Base-by-base conservation (phyloP, 2,329 filamentous ascomycete genomes). In the Scytalidium lignicola region DNA sequence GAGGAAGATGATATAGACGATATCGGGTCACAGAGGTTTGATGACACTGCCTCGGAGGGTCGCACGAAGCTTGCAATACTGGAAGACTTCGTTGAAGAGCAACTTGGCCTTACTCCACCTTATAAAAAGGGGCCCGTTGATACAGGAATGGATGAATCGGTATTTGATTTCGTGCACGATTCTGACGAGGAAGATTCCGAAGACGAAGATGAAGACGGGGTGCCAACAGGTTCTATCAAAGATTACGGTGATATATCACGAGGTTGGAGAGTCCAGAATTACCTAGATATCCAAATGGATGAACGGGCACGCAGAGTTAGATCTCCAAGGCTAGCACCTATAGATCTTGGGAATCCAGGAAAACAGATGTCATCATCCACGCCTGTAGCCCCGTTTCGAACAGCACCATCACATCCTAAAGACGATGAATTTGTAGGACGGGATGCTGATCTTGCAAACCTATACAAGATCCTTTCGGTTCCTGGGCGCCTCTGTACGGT, bases 381-480 rank as follows among this genome's bases (percentile, higher is more conserved):
- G 12, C 32, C 32, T n/a, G 5, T 17, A 9, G 32, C n/a, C 4
- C 12, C 32, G 6, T 37, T 37, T n/a, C 32, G 32, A 17, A 37
- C 32, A 15, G 10, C 32, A 15, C 32, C 32, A 9, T 37, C n/a
- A 13, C 48, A 21, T 26, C 52, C 52, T 3, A 49, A 40, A 32
- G 48, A 56, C 23, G 52, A 55, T 7, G 40, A 49, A 23, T 56
- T 56, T 43, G 52, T 44, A 28, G 54, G 54, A 2, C 45, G 54
- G 2, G 54, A 56, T 10, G 49, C 40, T 18, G 50, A 56, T 40
- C 37, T 56, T 20, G 52, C 37, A 20, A 55, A 47, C 20, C 43
- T 56, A 22, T 56, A 56, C 48, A 56, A 53, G 42, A 50, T 53
- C 2, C 32, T 37, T 37, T 37, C 32, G 5, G 32, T 37, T 15